Percentiles rank a stretch among this genome's conserved stretches.
Evolutionary conservation across 768 basidiomycete species (phyloP).

Genomic region (Leccinum subgranulosum): DNA sequence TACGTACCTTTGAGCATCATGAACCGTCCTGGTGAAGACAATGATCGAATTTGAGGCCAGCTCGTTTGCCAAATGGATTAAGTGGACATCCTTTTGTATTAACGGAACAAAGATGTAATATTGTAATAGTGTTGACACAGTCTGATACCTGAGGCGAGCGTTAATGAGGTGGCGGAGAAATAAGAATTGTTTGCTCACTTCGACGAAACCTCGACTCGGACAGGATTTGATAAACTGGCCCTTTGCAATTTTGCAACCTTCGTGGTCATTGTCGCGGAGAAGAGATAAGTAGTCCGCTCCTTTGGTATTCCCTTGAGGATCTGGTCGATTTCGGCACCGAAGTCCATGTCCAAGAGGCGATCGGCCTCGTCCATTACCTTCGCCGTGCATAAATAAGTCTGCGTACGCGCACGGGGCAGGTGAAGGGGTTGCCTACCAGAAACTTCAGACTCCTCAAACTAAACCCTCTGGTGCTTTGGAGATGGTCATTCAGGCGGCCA

Average conservation of each 20-base stretch:
- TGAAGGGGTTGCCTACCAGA: slow-evolving; percentile 54
- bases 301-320: slow-evolving; percentile 93
- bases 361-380: slow-evolving; percentile 99
- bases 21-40: slow-evolving; percentile 93
- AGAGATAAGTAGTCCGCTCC: slow-evolving; percentile 92
- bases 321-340: slow-evolving; percentile 92
- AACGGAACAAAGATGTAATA: slow-evolving; percentile 94
- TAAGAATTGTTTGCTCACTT: slow-evolving; percentile 55
- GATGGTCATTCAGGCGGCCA: slow-evolving; percentile 87
- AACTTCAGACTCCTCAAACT: slow-evolving; percentile 83
- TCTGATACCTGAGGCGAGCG: slow-evolving; percentile 74
- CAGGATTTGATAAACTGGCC: slow-evolving; percentile 91
- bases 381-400: background rate
- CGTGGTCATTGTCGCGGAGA: slow-evolving; percentile 98
- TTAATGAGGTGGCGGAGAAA: background rate
- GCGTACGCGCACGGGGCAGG: background rate
- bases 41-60: slow-evolving; percentile 92
- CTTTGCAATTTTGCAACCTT: slow-evolving; percentile 96
- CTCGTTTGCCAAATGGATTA: slow-evolving; percentile 85
- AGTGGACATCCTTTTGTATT: slow-evolving; percentile 86
- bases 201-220: slow-evolving; percentile 87
- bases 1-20: slow-evolving; percentile 78
- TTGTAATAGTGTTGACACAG: slow-evolving; percentile 91
- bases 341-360: slow-evolving; percentile 93
- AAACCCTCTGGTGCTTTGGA: slow-evolving; percentile 98